A percentile compares a stretch with the other conserved stretches of the same genome.
Evolutionary conservation across 805 yeast species (phyloP).

Genomic region (Tetrapisispora iriomotensis): DNA sequence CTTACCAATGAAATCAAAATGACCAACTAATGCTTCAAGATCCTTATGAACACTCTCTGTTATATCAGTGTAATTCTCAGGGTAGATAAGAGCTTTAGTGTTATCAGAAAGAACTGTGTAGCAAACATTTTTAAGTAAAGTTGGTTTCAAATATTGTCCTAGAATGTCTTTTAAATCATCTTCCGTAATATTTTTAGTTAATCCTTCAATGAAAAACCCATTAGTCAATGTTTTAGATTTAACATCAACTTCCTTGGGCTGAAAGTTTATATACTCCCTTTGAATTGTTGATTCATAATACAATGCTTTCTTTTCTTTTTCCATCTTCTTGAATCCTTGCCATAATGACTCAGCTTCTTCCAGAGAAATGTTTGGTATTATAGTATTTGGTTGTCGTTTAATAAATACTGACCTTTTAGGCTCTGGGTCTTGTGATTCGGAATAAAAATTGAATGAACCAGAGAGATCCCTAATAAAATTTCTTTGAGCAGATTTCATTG

Average conservation of each 20-base stretch:
- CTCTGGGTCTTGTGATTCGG: conserved; percentile 74
- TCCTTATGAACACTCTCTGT: conserved; percentile 35
- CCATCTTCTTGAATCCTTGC: conserved; percentile 33
- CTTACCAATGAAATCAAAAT: conserved; percentile 18
- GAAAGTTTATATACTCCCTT: conserved; percentile 16
- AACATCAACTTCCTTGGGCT: conserved; percentile 17
- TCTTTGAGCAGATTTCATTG: conserved; percentile 64
- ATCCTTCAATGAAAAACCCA: conserved; percentile 44
- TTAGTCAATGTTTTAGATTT: conserved; percentile 33
- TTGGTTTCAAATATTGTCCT: conserved; percentile 20
- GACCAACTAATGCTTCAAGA: conserved; percentile 33
- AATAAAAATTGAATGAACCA: conserved; percentile 44
- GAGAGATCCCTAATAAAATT: conserved; percentile 62
- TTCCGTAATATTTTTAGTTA: conserved; percentile 43
- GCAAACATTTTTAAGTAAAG: conserved; percentile 23
- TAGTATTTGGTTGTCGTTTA: conserved; percentile 26
- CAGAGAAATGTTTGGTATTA: conserved; percentile 19
- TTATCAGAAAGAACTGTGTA: conserved; percentile 6
- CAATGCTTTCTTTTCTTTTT: conserved; percentile 24
- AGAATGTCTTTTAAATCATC: conserved; percentile 34
- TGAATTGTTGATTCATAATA: conserved; percentile 23
- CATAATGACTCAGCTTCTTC: conserved; percentile 33
- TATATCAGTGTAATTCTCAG: conserved; percentile 28
- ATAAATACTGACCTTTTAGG: conserved; percentile 68
- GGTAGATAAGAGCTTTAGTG: conserved; percentile 17